Evolutionary conservation across 2,329 filamentous ascomycete genomes (phyloP), one percentile per base, ranked within the genome.

Genomic region (Periconia sp.): DNA sequence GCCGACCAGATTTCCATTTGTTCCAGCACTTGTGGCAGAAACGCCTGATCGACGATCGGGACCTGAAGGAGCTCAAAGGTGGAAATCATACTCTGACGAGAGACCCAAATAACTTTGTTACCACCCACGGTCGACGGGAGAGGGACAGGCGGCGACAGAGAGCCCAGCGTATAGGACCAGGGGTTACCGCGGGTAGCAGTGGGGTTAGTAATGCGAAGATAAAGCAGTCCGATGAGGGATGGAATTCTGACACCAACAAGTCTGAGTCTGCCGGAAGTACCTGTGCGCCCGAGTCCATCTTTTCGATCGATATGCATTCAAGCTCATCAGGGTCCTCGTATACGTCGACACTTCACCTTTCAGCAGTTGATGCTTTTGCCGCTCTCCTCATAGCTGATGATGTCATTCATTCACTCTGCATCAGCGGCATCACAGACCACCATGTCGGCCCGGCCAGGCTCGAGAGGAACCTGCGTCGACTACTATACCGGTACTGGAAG

Each of bases 31-130:
- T 69, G 24, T 69, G 65, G 65, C 53, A 56, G 41, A 54, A 52
- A 34, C 40, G 59, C 9, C 37, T 68, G 36, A 68, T 68, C 17
- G 61, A 56, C 23, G 54, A 57, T n/a, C 48, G 60, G 17, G 65
- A 66, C 23, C 43, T 63, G 25, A 66, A 69, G 43, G 66, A 68
- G 43, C 35, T 68, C 33, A 61, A 57, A 23, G 57, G 58, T 6
- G 64, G 63, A 11, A 64, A 63, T 10, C 57, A 63, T 25, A 61
- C 59, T 13, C 25, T 66, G 39, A 51, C 41, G 4, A 36, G 37
- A 4, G 31, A 40, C 8, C 61, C 49, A 1, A 37, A 28, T 0
- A 65, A 62, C 38, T 63, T 51, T 43, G 53, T 57, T 10, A 44
- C 50, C 16, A 62, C 53, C 8, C 41, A 54, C 30, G 21, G 44